Conservation (phyloP, 495 filamentous ascomycete genomes). For the Bacidia gigantensis region DNA sequence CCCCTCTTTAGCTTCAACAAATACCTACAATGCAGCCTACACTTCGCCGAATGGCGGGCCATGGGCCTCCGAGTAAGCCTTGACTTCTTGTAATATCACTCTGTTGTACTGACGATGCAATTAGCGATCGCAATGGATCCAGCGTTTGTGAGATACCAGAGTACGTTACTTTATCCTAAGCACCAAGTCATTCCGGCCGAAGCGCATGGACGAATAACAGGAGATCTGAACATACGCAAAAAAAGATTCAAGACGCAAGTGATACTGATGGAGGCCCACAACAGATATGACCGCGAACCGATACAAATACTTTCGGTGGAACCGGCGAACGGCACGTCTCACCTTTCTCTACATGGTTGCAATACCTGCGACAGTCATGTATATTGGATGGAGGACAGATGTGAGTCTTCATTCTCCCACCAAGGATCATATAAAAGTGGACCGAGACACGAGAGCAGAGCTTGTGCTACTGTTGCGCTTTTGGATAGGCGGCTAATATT, state of each 20-base stretch:
- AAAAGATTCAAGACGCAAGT: too few species aligned
- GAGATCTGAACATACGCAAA: too few species aligned
- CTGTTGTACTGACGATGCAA: not conserved
- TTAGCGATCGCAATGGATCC: conserved; percentile 57
- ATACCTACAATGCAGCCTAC: not conserved
- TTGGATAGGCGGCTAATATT: not conserved
- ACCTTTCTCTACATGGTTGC: conserved; percentile 58
- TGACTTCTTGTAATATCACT: not conserved
- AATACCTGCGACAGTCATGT: conserved; percentile 55
- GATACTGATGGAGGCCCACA: too few species aligned
- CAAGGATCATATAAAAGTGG: too few species aligned
- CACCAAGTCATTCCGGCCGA: too few species aligned
- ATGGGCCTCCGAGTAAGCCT: not conserved
- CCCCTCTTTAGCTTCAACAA: not conserved
- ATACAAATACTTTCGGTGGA: conserved; percentile 94
- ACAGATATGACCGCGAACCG: conserved; percentile 75
- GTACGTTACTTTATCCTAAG: conserved; percentile 33
- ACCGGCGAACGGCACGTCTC: conserved; percentile 61
- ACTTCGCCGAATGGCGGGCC: not conserved
- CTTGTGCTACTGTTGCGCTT: not conserved
- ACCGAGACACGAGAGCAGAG: too few species aligned
- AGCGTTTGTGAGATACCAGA: conserved; percentile 59
- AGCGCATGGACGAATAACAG: too few species aligned
- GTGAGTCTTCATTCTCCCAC: conserved; percentile 38
- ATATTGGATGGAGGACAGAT: conserved; percentile 62